Evolutionary conservation across 352 stramenopile species (phyloP), one percentile per base, ranked within the genome.

Genomic region (Phytophthora colocasiae): DNA sequence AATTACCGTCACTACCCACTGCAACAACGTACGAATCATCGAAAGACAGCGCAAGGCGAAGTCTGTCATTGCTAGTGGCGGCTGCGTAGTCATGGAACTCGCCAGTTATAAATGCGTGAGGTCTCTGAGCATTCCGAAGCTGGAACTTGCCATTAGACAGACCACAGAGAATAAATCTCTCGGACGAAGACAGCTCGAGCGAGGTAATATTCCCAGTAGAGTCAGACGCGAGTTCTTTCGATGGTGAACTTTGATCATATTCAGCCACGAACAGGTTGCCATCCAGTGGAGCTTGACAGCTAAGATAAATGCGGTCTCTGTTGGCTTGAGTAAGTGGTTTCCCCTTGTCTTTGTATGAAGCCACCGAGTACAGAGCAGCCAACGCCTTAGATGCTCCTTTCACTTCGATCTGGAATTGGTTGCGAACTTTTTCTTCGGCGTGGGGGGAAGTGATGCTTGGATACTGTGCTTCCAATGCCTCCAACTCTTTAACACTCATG

Each of bases 1-100:
- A 46, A 32, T 92, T 85, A 6, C 91, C 90, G 45, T 97, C 91
- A 17, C 56, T 69, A 11, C 90, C 91, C 4, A 72, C 77, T 24
- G 80, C 77, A 14, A 97, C 27, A 1, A 95, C 63, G 29, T 90
- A 97, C 29, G 80, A 84, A 45, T 97, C 90, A 66, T 97, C 91
- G 32, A 90, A 97, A 12, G 84, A 95, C 34, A 92, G 50, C n/a
- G 77, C 73, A 11, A 87, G 63, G 8, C 71, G 66, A 9, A 78
- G 41, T 40, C 47, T 72, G 2, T 51, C 34, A n/a, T 50, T 67
- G 19, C 39, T 57, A 38, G 31, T 73, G 2, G 57, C 56, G 11
- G 59, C 4, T 5, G 49, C 39, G 34, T 66, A 71, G 52, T 97
- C 92, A 63, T 97, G 91, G 34, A 94, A 91, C 54, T 90, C 85